These are phyloP conservation scores for Taphrina flavorubra DNA, from an alignment of 1,139 yeast genomes.

Conservation along the genomic window DNA sequence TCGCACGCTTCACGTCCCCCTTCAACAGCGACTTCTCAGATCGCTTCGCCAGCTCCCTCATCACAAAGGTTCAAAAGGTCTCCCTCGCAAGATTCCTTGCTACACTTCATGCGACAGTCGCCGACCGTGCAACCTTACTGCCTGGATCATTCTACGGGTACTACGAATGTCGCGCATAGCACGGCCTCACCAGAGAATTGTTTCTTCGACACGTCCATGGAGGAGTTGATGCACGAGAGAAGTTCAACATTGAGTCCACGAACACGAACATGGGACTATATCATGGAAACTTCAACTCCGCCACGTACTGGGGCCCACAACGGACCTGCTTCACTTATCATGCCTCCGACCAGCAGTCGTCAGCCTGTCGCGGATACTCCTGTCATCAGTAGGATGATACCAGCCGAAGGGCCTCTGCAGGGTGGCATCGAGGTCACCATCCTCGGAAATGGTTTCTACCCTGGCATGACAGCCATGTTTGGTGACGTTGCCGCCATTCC, in stretches of 20 bases:
- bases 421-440: slow-evolving; percentile 96
- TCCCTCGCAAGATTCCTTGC: slow-evolving; percentile 30
- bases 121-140: not conserved
- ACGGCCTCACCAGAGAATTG: slow-evolving; percentile 6
- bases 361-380: slow-evolving; percentile 28
- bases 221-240: slow-evolving; percentile 25
- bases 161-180: slow-evolving; percentile 14
- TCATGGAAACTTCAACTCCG: slow-evolving; percentile 25
- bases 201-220: slow-evolving; percentile 27
- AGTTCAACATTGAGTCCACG: slow-evolving; percentile 25
- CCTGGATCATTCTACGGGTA: not conserved
- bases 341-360: slow-evolving; percentile 1
- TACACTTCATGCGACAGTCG: slow-evolving; percentile 22
- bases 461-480: slow-evolving; percentile 80
- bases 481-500: slow-evolving; percentile 83
- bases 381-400: slow-evolving; percentile 65
- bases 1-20: not conserved
- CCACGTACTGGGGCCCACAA: not conserved
- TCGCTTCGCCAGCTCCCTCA: slow-evolving; percentile 27
- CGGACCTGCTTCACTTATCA: slow-evolving; percentile 9
- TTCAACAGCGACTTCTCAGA: slow-evolving; percentile 21
- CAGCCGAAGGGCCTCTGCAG: slow-evolving; percentile 90
- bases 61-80: slow-evolving; percentile 20
- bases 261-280: slow-evolving; percentile 29
- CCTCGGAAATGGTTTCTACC: slow-evolving; percentile 82